These are phyloP conservation scores for Globisporangium lucens DNA, from an alignment of 352 stramenopile species.

Conservation along the genomic window DNA sequence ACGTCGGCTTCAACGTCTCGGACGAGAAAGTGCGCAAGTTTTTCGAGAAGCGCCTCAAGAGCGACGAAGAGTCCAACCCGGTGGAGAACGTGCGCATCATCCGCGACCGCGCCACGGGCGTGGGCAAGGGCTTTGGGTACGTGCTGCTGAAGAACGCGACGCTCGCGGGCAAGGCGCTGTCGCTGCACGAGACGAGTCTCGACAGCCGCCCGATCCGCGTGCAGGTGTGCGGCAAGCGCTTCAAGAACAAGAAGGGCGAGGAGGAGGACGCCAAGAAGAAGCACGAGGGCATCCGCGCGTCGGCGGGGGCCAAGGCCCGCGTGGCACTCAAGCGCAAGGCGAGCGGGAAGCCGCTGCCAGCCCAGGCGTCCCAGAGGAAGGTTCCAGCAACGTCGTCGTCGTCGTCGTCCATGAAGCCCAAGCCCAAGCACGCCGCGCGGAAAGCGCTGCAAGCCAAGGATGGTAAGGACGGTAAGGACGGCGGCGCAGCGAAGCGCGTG, in stretches of 20 bases:
- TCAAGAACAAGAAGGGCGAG: conserved; percentile 74
- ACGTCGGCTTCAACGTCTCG: conserved; percentile 83
- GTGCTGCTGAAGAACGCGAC: conserved; percentile 70
- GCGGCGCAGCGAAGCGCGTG: conserved; percentile 11
- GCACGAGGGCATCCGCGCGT: conserved; percentile 56
- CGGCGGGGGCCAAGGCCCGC: conserved; percentile 48
- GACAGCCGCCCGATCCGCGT: conserved; percentile 68
- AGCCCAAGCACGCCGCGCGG: conserved; percentile 57
- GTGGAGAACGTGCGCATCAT: conserved; percentile 90
- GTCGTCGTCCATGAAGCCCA: conserved; percentile 35
- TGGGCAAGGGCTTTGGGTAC: conserved; percentile 92
- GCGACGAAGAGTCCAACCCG: conserved; percentile 54
- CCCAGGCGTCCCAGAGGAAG: conserved; percentile 35
- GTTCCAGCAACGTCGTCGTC: conserved; percentile 15
- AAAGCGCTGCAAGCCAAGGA: conserved; percentile 37
- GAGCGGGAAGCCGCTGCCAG: conserved; percentile 2
- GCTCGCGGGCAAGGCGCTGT: conserved; percentile 69
- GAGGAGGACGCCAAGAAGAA: conserved; percentile 30
- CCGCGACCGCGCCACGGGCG: conserved; percentile 83
- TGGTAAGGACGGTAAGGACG: not conserved
- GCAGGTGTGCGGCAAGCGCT: conserved; percentile 82
- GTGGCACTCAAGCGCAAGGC: conserved; percentile 60
- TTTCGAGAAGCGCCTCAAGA: conserved; percentile 68
- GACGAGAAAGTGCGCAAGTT: conserved; percentile 74
- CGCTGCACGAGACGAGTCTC: conserved; percentile 64